Evolutionary conservation across 148 eudicot genomes (phyloP).

Genomic region (Persicaria maculosa): DNA sequence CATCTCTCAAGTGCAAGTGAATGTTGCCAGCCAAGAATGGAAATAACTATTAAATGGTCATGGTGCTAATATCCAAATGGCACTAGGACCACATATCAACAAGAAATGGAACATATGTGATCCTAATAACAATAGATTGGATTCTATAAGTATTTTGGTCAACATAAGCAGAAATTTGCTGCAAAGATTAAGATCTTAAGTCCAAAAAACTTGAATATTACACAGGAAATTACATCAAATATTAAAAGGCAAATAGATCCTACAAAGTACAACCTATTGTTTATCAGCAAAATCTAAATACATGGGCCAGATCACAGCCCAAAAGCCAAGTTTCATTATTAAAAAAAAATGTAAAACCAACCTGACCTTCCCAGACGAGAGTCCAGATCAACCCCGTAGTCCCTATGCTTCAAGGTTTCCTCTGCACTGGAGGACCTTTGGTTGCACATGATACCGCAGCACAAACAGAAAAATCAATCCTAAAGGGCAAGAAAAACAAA

Average conservation of each 20-base stretch:
- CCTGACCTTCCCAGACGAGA: conserved; percentile 99
- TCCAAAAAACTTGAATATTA: no score
- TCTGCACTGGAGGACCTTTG: conserved; percentile 86
- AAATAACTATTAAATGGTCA: no score
- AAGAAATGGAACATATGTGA: no score
- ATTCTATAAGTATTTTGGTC: no score
- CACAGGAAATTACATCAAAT: neutral
- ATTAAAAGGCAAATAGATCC: neutral
- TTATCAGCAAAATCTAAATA: neutral
- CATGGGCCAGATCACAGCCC: neutral
- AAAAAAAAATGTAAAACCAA: conserved; percentile 14
- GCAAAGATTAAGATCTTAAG: no score
- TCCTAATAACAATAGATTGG: no score
- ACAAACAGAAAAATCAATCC: neutral
- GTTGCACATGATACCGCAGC: conserved; percentile 35
- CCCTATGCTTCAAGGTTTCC: conserved; percentile 96
- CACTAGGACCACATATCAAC: no score
- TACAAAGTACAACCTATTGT: no score
- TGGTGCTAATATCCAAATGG: no score
- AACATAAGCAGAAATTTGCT: neutral
- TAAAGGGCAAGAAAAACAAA: neutral
- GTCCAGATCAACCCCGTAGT: conserved; percentile 94
- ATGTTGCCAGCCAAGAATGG: no score
- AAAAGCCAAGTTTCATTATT: neutral
- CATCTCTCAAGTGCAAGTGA: no score